Evolutionary conservation across 164 flowering plant genomes (phyloP).

Genomic region (Stephania japonica): DNA sequence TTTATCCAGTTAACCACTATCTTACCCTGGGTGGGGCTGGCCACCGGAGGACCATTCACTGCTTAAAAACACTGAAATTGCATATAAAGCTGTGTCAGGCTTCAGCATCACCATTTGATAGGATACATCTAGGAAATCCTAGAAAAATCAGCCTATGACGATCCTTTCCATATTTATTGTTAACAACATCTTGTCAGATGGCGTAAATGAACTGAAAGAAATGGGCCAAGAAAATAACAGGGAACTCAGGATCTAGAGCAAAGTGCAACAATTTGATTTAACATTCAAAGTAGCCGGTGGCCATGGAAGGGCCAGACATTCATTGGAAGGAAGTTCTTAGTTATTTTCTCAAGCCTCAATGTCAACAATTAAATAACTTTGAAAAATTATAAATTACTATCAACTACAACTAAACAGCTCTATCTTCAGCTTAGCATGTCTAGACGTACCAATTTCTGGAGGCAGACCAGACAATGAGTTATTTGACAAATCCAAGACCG

Average conservation of each 20-base stretch:
- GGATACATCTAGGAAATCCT: not conserved
- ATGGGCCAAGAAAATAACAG: not conserved
- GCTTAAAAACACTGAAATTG: not conserved
- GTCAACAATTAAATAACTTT: not conserved
- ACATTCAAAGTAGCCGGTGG: not conserved
- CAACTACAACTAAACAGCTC: not conserved
- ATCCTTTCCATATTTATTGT: not conserved
- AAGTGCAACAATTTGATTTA: not conserved
- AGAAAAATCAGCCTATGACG: not conserved
- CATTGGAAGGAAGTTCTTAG: not conserved
- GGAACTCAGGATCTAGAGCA: not conserved
- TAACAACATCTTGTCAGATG: not conserved
- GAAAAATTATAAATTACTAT: conserved; percentile 1
- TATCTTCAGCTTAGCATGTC: not conserved
- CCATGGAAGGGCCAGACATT: not conserved
- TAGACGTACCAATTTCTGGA: conserved; percentile 72
- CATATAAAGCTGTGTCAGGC: not conserved
- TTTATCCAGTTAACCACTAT: no score
- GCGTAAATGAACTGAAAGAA: not conserved
- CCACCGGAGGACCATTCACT: not conserved
- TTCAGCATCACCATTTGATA: not conserved
- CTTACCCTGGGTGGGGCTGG: no score
- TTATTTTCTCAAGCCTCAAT: not conserved
- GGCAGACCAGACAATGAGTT: conserved; percentile 87
- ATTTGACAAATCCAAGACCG: conserved; percentile 86